Evolutionary conservation across 2,329 filamentous ascomycete species (phyloP).

Genomic region (Pyricularia pennisetigena): DNA sequence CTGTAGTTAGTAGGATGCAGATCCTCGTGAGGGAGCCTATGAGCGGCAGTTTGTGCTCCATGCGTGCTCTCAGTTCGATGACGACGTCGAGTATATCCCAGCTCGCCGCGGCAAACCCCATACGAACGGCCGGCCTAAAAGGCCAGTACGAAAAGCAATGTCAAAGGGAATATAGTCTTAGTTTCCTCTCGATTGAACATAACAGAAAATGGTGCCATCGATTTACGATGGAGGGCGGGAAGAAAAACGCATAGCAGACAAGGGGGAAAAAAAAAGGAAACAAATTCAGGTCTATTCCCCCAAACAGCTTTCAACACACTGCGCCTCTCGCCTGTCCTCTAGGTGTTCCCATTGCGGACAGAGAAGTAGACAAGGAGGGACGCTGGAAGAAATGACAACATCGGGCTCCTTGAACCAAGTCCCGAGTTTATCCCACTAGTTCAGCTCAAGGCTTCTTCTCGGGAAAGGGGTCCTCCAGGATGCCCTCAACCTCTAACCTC

Average conservation of each 20-base stretch:
- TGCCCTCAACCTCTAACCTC: conserved; percentile 91
- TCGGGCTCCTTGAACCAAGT: not conserved
- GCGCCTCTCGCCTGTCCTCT: not conserved
- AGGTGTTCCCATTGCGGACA: not conserved
- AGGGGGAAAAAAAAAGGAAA: not conserved
- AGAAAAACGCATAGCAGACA: not conserved
- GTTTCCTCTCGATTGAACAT: not conserved
- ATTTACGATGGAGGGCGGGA: not conserved
- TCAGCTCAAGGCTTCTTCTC: conserved; percentile 41
- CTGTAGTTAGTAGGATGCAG: not conserved
- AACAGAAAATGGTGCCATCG: not conserved
- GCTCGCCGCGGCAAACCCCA: not conserved
- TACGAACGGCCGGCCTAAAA: not conserved
- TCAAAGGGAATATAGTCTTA: not conserved
- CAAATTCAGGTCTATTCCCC: conserved; percentile 4
- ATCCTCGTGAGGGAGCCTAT: not conserved
- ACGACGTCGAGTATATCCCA: not conserved
- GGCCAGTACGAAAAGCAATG: not conserved
- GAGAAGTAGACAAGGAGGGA: not conserved
- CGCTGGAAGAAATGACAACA: not conserved
- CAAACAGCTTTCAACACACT: not conserved
- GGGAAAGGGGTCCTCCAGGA: conserved; percentile 67
- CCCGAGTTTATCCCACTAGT: not conserved
- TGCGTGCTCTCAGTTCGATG: not conserved
- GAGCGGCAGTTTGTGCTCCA: not conserved